These are phyloP conservation scores for Umbelopsis isabellina DNA, from an alignment of 192 early-diverging fungal genomes.

Conservation along the genomic window DNA sequence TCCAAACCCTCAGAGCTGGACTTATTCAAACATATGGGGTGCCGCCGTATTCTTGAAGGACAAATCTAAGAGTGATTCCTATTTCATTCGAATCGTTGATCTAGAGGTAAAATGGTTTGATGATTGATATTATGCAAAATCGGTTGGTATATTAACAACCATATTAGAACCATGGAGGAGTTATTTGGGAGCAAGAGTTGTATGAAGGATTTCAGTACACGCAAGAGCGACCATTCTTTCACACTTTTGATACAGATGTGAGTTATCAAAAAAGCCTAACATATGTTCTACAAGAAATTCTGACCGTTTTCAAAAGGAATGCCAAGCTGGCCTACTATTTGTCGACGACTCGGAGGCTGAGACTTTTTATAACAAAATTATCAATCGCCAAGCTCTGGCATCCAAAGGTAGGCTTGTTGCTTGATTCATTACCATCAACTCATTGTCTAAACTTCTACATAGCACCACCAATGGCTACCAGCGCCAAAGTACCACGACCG, in stretches of 20 bases:
- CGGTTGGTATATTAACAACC: neutral
- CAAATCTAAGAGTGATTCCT: constrained; percentile 64
- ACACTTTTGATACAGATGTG: constrained; percentile 72
- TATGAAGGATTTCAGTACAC: constrained; percentile 72
- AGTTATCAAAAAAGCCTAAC: constrained; percentile 15
- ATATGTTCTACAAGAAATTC: neutral
- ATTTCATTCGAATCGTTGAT: constrained; percentile 70
- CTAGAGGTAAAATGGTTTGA: constrained; percentile 42
- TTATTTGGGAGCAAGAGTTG: constrained; percentile 83
- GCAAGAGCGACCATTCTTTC: constrained; percentile 67
- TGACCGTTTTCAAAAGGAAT: constrained; percentile 8
- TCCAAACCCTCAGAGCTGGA: constrained; percentile 69
- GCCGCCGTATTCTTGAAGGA: constrained; percentile 72
- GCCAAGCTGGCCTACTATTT: constrained; percentile 22
- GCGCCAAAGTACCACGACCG: neutral
- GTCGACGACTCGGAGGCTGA: constrained; percentile 19
- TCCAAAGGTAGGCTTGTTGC: neutral
- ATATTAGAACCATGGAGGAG: constrained; percentile 48
- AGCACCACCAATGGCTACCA: neutral
- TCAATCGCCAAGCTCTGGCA: constrained; percentile 4
- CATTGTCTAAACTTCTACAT: neutral
- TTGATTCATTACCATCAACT: neutral
- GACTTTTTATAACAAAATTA: constrained; percentile 22
- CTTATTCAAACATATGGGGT: constrained; percentile 69
- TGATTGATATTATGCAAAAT: neutral